Conservation (phyloP, 1,139 yeast genomes). For the Blastobotrys persicus region DNA sequence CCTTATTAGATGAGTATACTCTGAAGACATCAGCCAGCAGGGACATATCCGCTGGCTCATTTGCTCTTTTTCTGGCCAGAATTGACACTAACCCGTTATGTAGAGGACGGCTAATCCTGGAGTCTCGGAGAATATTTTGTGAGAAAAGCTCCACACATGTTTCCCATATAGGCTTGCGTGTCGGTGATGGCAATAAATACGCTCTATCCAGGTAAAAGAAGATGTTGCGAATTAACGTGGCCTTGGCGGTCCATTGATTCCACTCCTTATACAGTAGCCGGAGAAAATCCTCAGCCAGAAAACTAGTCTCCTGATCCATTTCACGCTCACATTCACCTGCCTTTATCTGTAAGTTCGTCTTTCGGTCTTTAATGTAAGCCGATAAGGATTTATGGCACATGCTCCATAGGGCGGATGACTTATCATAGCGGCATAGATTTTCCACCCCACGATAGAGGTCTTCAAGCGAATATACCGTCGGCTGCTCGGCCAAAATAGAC, state of each 20-base stretch:
- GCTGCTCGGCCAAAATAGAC: conserved; percentile 23
- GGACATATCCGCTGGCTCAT: conserved; percentile 2
- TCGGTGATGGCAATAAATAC: conserved; percentile 34
- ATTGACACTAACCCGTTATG: neutral
- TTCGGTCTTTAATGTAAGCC: conserved; percentile 16
- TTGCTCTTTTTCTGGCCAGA: neutral
- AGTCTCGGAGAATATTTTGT: conserved; percentile 4
- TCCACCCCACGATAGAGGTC: conserved; percentile 41
- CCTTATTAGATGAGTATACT: neutral
- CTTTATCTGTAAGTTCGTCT: conserved; percentile 15
- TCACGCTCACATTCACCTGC: conserved; percentile 16
- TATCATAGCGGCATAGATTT: conserved; percentile 37
- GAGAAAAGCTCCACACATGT: conserved; percentile 26
- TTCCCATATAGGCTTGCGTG: conserved; percentile 30
- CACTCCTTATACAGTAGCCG: conserved; percentile 24
- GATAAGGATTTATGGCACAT: conserved; percentile 23
- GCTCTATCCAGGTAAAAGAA: conserved; percentile 40
- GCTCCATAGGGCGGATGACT: conserved; percentile 30
- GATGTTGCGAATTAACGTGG: conserved; percentile 31
- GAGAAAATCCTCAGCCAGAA: conserved; percentile 11
- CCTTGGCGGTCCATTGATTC: conserved; percentile 31
- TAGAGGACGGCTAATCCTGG: neutral
- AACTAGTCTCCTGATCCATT: conserved; percentile 14
- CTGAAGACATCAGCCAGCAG: neutral
- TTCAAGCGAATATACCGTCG: conserved; percentile 28